Conservation (phyloP, 176 grass and related monocot species). For the Triticum urartu region DNA sequence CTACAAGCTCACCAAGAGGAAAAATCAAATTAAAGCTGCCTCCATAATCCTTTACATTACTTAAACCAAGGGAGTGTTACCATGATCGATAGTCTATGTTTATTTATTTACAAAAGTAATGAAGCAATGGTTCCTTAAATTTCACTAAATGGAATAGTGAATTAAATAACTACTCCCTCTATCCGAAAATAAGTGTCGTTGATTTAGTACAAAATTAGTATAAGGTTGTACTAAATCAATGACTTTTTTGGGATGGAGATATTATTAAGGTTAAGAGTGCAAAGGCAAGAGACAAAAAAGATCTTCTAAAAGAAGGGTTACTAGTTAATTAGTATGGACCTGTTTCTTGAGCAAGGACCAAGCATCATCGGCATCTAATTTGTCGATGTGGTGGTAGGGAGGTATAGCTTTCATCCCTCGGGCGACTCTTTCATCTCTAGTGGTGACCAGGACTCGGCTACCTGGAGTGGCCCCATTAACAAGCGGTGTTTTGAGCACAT, state of each 20-base stretch:
- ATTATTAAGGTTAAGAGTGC: background rate
- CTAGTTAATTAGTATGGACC: background rate
- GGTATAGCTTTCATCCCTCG: background rate
- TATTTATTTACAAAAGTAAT: too few species aligned
- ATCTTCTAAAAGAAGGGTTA: background rate
- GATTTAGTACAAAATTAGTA: too few species aligned
- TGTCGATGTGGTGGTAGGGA: background rate
- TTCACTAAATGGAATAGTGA: background rate
- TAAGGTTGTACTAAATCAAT: too few species aligned
- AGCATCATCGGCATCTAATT: background rate
- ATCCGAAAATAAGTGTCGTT: too few species aligned
- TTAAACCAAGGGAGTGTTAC: too few species aligned
- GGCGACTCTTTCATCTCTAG: background rate
- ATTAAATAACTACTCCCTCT: background rate
- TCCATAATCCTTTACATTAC: too few species aligned
- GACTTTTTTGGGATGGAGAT: too few species aligned
- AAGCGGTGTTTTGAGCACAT: background rate
- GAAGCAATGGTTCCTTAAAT: too few species aligned
- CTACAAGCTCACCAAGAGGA: too few species aligned
- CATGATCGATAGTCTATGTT: too few species aligned
- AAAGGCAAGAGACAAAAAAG: background rate
- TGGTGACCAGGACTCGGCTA: background rate
- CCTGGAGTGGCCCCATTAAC: background rate
- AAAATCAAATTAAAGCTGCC: too few species aligned
- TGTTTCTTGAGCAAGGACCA: constrained; percentile 14